Base-by-base conservation (phyloP, 2,329 filamentous ascomycete species). In the Fusarium sp. region DNA sequence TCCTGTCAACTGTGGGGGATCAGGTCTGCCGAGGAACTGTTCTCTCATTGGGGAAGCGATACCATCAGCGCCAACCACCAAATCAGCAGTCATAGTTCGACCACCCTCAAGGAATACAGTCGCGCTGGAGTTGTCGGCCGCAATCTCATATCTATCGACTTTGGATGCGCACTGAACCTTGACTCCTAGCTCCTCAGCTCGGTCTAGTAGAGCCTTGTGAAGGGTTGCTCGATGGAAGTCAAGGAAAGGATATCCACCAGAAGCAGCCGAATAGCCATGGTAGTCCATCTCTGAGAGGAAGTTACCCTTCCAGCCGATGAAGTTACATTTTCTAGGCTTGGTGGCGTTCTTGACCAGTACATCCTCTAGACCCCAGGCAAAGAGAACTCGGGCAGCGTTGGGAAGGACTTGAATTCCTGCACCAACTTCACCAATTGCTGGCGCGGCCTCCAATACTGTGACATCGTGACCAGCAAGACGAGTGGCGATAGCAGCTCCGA, bases 1-100 rank as follows among this genome's bases (percentile, higher is more conserved):
- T 1, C 87, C 87, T 0, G 87, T 88, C 49, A 73, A 34, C 11
- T 57, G 53, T 5, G 53, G 53, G 38, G 53, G 53, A 14, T 57
- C 53, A 1, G 53, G 9, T 17, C 53, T 47, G 10, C 45, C 53
- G 17, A 57, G 53, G 13, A 57, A 57, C 13, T 57, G 53, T 7
- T 57, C 53, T 52, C 53, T 52, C n/a, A 57, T 34, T 1, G 53
- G 38, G 15, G 53, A 57, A 7, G 53, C 34, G 17, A 57, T 57
- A 1, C 53, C 53, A 26, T 57, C 53, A 7, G 53, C 53, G 7
- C 53, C 53, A 5, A 57, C 53, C 3, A 57, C 53, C 7, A 57
- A 14, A n/a, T 55, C 52, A 21, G 52, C 36, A 7, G 26, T 28
- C 22, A 55, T 49, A 2, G n/a, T 49, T 6, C 19, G 52, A 3